Evolutionary conservation across 116 monocot species (phyloP), one percentile per base, ranked within the genome.

Genomic region (Trichopus zeylanicus): DNA sequence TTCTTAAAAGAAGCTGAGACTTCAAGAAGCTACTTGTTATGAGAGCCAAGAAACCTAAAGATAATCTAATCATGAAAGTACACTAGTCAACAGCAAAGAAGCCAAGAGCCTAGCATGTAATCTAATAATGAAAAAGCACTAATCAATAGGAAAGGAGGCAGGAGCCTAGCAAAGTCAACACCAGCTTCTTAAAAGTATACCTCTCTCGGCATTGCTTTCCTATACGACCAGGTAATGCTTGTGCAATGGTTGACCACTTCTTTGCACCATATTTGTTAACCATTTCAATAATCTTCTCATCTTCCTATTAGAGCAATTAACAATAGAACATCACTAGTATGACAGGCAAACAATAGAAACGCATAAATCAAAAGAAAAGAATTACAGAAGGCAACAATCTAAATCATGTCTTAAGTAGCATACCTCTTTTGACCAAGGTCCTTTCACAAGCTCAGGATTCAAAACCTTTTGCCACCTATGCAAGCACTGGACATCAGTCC

Each of bases 391-490:
- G 32, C 4, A 5, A 33, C 32, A 33, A 33, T 33, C 32, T 42
- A 42, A 3, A n/a, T n/a, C 7, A 42, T n/a, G n/a, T 42, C 12
- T 42, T 42, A 42, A 42, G n/a, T 42, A 18, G 12, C 42, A 42
- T 28, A 88, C 98, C 80, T 99, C 92, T 80, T 92, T 99, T 48
- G 92, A 81, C 98, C 92, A 99, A 58, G 98, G 98, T 27, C 98
- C 98, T 71, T 99, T 99, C 29, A 99, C 80, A 69, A 99, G 84
- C 22, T 80, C 85, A 52, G 98, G 98, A 83, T 99, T 92, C 61
- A 92, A 71, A 75, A 98, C 98, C 62, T 98, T 98, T 68, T 97
- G 91, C 97, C 97, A 98, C 75, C 91, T 76, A 55, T 98, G 97
- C 70, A 97, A 79, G 61, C 97, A 97, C 61, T 97, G 97, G 52